Base-by-base conservation (phyloP, 1,284 basidiomycete genomes). In the Cutaneotrichosporon sp. region DNA sequence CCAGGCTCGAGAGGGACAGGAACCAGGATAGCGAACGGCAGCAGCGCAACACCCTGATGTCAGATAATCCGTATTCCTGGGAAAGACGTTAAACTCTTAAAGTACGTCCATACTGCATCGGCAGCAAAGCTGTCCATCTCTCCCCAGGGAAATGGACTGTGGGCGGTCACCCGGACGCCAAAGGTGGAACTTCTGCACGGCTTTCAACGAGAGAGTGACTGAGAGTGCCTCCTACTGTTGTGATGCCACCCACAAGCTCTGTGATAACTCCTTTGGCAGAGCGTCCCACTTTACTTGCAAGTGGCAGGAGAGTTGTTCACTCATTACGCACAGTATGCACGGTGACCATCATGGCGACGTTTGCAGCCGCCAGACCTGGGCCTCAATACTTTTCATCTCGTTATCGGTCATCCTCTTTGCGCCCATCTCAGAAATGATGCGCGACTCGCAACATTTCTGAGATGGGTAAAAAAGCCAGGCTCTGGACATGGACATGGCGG, bases 141-240 rank as follows among this genome's bases (percentile, higher is more conserved):
- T n/a, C n/a, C n/a, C n/a, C n/a, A n/a, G n/a, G n/a, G n/a, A n/a
- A n/a, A n/a, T n/a, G n/a, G n/a, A n/a, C n/a, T n/a, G n/a, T n/a
- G n/a, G n/a, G n/a, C n/a, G n/a, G n/a, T n/a, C n/a, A n/a, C n/a
- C n/a, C n/a, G n/a, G n/a, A n/a, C n/a, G n/a, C n/a, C n/a, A n/a
- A n/a, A n/a, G n/a, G n/a, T n/a, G n/a, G n/a, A n/a, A n/a, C n/a
- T n/a, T n/a, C n/a, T n/a, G 26, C 42, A 12, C 29, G 9, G 26
- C 42, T 43, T 19, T 43, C 42, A 16, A 43, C 42, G 12, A 43
- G 42, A 5, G 42, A 26, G 31, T 29, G 6, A 27, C 42, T 11
- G 25, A 29, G 9, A 43, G 42, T n/a, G 42, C 42, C 42, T 43
- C 42, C 42, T 43, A 27, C 26, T 31, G 29, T 16, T 43, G 42